Base-by-base conservation (phyloP, 2,329 filamentous ascomycete genomes). In the Nigrospora oryzae region DNA sequence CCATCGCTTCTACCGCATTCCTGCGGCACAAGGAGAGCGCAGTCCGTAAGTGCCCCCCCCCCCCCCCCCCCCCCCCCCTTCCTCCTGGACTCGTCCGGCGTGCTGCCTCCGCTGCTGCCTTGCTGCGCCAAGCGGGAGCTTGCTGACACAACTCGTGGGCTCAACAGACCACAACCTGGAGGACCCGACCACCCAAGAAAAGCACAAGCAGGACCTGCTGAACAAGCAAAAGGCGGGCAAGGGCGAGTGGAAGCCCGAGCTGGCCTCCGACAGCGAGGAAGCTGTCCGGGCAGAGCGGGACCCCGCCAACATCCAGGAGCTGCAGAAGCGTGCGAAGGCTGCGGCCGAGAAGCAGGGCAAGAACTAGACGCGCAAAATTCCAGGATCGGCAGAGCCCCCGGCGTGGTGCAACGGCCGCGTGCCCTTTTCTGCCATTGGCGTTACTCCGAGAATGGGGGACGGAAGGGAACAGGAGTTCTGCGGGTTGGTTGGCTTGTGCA, bases 241-340 rank as follows among this genome's bases (percentile, higher is more conserved):
- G 61, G 83, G 74, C 43, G 75, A 88, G 60, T 93, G 88, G 87
- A 84, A 86, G 67, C 73, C 83, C 17, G 81, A 84, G 61, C 71
- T 94, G 41, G 86, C 87, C 3, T 86, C 81, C 41, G 80, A 88
- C 64, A 86, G 83, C 64, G 88, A 94, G 70, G 85, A 86, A 62
- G 79, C 79, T 54, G 73, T 93, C 64, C 83, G 78, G 69, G 84
- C 81, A 36, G 85, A 84, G 60, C 77, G 77, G 1, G 64, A 70
- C 47, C 48, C 63, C 30, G 54, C 65, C 36, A 54, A 61, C 38
- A 34, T 53, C n/a, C 64, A 69, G 47, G 63, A 71, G 41, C 57
- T 84, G 62, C 75, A 83, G 66, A 68, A 83, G 59, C 69, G 73
- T 60, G 83, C 80, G 28, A 79, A 79, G 66, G 56, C 62, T 49